These are phyloP conservation scores for Pythium dissotocum DNA, from an alignment of 352 stramenopile genomes.

Conservation along the genomic window DNA sequence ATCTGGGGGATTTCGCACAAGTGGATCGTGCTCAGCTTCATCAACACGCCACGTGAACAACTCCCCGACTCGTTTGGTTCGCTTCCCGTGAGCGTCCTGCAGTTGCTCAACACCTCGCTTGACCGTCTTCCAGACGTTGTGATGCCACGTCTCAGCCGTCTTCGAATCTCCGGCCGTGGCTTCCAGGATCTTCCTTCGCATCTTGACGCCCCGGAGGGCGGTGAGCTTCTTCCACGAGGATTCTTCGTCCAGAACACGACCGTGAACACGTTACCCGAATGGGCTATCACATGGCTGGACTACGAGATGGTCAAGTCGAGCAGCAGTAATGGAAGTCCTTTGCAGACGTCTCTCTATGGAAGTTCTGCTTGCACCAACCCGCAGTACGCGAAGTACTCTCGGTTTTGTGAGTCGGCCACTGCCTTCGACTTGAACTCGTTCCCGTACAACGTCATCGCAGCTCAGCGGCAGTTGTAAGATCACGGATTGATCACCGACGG, in stretches of 20 bases:
- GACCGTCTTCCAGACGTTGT: background rate
- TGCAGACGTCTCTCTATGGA: background rate
- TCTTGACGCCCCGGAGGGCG: background rate
- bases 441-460: background rate
- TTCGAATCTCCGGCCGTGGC: background rate
- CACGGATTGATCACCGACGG: too few relatives aligned
- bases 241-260: background rate
- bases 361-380: background rate
- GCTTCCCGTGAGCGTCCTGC: background rate
- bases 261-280: background rate
- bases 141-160: background rate
- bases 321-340: background rate
- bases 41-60: background rate
- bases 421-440: conserved; percentile 4
- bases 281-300: background rate
- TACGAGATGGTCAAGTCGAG: background rate
- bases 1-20: background rate
- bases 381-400: background rate
- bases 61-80: background rate
- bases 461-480: background rate
- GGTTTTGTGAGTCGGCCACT: conserved; percentile 1
- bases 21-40: conserved; percentile 1
- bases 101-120: conserved; percentile 1
- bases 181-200: background rate
- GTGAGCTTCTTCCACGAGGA: background rate